Percentiles rank a stretch among this genome's conserved stretches.
Conservation (phyloP, 108 stramenopile species). For the Conticribra weissflogii region DNA sequence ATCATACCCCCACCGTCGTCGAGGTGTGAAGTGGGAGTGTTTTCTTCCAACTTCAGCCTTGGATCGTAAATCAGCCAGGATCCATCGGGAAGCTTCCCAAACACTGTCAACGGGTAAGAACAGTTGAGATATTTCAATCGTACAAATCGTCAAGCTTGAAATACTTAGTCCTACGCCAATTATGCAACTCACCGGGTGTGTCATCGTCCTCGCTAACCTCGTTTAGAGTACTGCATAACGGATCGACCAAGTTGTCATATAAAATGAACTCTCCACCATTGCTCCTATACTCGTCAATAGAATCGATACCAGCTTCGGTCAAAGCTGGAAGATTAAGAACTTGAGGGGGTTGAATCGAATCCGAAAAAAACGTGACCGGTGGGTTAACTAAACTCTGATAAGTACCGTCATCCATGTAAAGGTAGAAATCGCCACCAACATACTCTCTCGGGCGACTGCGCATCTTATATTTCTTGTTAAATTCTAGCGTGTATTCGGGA, state of each 20-base stretch:
- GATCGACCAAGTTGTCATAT: conserved; percentile 26
- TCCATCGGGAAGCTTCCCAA: conserved; percentile 12
- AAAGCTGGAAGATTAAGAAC: conserved; percentile 42
- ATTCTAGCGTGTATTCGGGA: conserved; percentile 21
- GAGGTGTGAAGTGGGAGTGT: conserved; percentile 51
- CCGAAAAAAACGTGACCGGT: conserved; percentile 24
- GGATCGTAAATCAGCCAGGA: conserved; percentile 34
- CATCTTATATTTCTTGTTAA: conserved; percentile 48
- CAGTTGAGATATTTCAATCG: too few relatives aligned
- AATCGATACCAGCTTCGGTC: conserved; percentile 14
- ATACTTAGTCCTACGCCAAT: conserved; percentile 1
- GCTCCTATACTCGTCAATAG: conserved; percentile 31
- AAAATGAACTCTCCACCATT: conserved; percentile 35
- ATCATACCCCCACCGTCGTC: conserved; percentile 58
- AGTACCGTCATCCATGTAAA: conserved; percentile 27
- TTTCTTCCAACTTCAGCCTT: conserved; percentile 41
- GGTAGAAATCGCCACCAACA: conserved; percentile 17
- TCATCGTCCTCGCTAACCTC: conserved; percentile 41
- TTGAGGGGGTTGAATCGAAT: conserved; percentile 28
- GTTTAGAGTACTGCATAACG: conserved; percentile 33
- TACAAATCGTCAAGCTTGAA: too few relatives aligned
- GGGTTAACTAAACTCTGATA: conserved; percentile 41
- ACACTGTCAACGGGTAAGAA: conserved; percentile 9
- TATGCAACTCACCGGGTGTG: background rate
- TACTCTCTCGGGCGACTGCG: conserved; percentile 22